Conservation (phyloP, 495 filamentous ascomycete genomes). For the Hyphodiscus hymeniophilus region DNA sequence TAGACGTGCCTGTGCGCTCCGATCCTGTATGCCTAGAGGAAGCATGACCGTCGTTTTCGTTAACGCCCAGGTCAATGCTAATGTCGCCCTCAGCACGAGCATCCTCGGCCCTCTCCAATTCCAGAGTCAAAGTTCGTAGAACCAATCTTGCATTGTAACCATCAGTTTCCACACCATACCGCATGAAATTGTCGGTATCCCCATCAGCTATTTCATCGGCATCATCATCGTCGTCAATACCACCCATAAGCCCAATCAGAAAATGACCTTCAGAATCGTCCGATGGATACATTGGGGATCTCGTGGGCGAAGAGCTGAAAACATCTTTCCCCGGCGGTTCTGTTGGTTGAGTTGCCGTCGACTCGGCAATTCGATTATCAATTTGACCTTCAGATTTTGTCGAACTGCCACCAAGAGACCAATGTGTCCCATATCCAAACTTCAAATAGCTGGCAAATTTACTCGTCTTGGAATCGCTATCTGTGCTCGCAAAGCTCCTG, state of each 20-base stretch:
- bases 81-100: constrained; percentile 29
- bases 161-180: constrained; percentile 21
- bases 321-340: background rate
- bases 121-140: constrained; percentile 41
- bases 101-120: constrained; percentile 31
- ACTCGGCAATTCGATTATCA: background rate
- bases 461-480: constrained; percentile 25
- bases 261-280: constrained; percentile 45
- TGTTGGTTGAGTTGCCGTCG: too few species aligned
- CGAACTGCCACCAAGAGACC: constrained; percentile 31
- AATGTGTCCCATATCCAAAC: constrained; percentile 48
- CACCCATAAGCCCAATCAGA: constrained; percentile 61
- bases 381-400: background rate
- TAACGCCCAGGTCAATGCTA: constrained; percentile 35
- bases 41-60: constrained; percentile 18
- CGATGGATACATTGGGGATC: background rate
- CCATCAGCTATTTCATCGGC: constrained; percentile 3
- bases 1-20: constrained; percentile 17
- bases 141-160: constrained; percentile 32
- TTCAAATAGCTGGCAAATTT: constrained; percentile 43
- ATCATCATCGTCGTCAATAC: constrained; percentile 38
- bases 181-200: background rate
- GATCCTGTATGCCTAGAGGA: constrained; percentile 12
- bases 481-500: constrained; percentile 9
- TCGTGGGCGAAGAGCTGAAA: background rate